Evolutionary conservation across 129 eudicot genomes (phyloP).

Genomic region (Artemisia tridentata): DNA sequence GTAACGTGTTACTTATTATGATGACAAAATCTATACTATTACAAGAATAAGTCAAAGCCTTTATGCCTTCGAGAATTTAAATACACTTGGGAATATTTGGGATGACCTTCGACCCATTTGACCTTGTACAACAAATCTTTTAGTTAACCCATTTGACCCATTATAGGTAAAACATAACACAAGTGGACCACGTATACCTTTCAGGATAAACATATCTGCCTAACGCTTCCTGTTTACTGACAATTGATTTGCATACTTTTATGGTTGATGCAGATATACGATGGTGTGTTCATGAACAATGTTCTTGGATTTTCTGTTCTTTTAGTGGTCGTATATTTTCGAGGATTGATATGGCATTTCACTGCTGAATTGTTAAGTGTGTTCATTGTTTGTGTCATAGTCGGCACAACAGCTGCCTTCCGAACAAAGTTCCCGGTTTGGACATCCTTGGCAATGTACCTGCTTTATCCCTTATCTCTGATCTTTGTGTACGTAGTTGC

Average conservation of each 20-base stretch:
- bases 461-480: constrained; percentile 72
- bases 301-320: constrained; percentile 76
- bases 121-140: background rate
- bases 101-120: background rate
- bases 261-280: constrained; percentile 58
- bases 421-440: constrained; percentile 62
- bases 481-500: constrained; percentile 54
- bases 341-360: constrained; percentile 74
- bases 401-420: constrained; percentile 60
- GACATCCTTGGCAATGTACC: constrained; percentile 47
- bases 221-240: background rate
- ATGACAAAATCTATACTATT: background rate
- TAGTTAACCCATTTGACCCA: background rate
- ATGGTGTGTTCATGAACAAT: constrained; percentile 80
- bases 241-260: background rate
- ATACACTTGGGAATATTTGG: background rate
- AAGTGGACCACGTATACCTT: background rate
- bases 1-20: background rate
- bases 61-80: background rate
- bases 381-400: constrained; percentile 42
- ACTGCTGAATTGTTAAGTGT: constrained; percentile 57
- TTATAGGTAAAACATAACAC: background rate
- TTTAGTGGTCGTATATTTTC: constrained; percentile 51
- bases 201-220: no score
- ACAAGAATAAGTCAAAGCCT: background rate